These are phyloP conservation scores for Deuterostichococcus epilithicus DNA, from an alignment of 139 green algal genomes.

Conservation along the genomic window DNA sequence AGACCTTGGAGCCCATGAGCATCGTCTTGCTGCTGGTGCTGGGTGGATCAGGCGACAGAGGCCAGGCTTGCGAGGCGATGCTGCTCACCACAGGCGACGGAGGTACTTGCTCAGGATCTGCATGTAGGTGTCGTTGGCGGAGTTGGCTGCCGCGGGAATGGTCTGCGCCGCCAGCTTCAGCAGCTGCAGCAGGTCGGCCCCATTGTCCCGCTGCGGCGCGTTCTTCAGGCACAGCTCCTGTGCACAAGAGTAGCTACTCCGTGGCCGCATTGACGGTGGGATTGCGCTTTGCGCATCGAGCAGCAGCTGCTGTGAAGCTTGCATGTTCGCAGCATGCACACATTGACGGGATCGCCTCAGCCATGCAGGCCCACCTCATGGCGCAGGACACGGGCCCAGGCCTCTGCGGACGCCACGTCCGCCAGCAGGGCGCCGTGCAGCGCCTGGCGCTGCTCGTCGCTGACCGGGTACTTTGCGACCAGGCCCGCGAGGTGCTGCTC, in stretches of 20 bases:
- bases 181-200: slow-evolving; percentile 52
- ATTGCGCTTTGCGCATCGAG: no score
- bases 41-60: background rate
- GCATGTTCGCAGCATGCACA: no score
- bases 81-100: background rate
- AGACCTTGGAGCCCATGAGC: background rate
- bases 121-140: slow-evolving; percentile 56
- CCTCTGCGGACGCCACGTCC: slow-evolving; percentile 12
- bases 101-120: slow-evolving; percentile 47
- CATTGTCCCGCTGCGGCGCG: background rate
- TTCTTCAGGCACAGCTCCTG: background rate
- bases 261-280: no score
- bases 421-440: slow-evolving; percentile 38
- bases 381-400: slow-evolving; percentile 9
- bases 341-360: background rate
- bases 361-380: background rate
- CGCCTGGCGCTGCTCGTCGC: background rate
- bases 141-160: slow-evolving; percentile 56
- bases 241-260: no score
- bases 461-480: background rate
- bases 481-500: background rate
- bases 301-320: no score
- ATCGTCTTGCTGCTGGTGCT: background rate
- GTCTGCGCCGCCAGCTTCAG: slow-evolving; percentile 66
- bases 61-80: background rate